Base-by-base conservation (phyloP, 805 yeast genomes). In the Yamadazyma olivae region DNA sequence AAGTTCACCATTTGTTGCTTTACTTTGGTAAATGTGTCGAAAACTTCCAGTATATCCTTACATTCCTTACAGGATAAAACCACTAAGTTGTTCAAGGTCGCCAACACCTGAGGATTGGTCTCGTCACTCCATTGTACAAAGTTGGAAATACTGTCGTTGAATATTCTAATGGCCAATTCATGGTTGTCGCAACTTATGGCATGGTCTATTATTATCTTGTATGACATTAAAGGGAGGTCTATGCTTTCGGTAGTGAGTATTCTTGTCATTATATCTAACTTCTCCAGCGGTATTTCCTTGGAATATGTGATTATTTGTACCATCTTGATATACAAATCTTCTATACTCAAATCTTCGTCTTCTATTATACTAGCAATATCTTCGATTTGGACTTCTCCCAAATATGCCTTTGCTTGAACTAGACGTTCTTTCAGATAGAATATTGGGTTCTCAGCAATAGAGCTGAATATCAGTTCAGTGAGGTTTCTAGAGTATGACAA, bases 21-120 rank as follows among this genome's bases (percentile, higher is more conserved):
- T 35, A 67, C 52, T 21, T 49, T 56, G 15, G 56, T 54, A 52
- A 66, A 66, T 6, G 50, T 49, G 4, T 57, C 54, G 40, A 66
- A 67, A 1, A 60, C 43, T 5, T 44, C 51, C 3, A 15, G 17
- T 10, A 61, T 46, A 36, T 65, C 54, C 10, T 60, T 52, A 22
- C 64, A 56, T 3, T 29, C 13, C 4, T 54, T 39, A 17, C 67
- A 59, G 6, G 59, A 34, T 0, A 62, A 43, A 17, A 70, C 43
- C 7, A 77, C 60, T 43, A 76, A 69, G 12, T 69, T 59, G 48
- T 68, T 67, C 39, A 81, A 54, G 0, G 74, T 59, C 5, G 61
- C 51, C 39, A 59, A 63, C 2, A 75, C 44, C n/a, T 57, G 56
- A 1, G 73, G 67, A 32, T 59, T 54, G 9, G 36, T 17, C 12